Base-by-base conservation (phyloP, 1,139 yeast genomes). In the Debaryomyces sp. region DNA sequence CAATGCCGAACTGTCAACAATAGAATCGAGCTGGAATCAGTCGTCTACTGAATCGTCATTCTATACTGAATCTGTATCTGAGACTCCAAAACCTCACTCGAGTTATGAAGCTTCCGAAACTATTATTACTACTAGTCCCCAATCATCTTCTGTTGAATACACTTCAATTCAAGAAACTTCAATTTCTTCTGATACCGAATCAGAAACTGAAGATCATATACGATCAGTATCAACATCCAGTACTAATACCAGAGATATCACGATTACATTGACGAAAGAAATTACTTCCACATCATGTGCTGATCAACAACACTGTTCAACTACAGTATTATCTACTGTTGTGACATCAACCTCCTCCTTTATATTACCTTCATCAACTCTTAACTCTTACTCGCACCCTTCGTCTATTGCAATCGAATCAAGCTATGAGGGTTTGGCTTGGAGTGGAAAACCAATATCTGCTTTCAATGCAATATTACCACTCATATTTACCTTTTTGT, bases 351-450 rank as follows among this genome's bases (percentile, higher is more conserved):
- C 39, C 23, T 24, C 40, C 26, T 35, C 32, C 32, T 23, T 24
- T n/a, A 17, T 17, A 22, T 30, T 34, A 17, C 35, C 32, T 22
- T 18, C 36, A 9, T 24, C 27, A 13, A 33, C 30, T n/a, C 32
- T 41, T 22, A 22, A 6, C n/a, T 33, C 32, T 33, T 34, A 34
- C 17, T 34, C 38, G 2, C 15, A n/a, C 13, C 43, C 47, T 35
- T 39, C 49, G 5, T n/a, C 38, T 34, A 32, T 30, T 29, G 30
- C 49, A 9, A 40, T 33, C 24, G 44, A 40, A 9, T 37, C 45
- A 30, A 40, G 38, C 21, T 40, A 40, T 22, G 49, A 43, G 33
- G 49, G 43, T 26, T 23, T 38, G 21, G 50, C 46, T 24, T 33
- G 33, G 33, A 38, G 24, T 8, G 15, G 38, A 21, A n/a, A 10